Conservation (phyloP, 2,329 filamentous ascomycete genomes). For the Aspergillus quadrilineatus region DNA sequence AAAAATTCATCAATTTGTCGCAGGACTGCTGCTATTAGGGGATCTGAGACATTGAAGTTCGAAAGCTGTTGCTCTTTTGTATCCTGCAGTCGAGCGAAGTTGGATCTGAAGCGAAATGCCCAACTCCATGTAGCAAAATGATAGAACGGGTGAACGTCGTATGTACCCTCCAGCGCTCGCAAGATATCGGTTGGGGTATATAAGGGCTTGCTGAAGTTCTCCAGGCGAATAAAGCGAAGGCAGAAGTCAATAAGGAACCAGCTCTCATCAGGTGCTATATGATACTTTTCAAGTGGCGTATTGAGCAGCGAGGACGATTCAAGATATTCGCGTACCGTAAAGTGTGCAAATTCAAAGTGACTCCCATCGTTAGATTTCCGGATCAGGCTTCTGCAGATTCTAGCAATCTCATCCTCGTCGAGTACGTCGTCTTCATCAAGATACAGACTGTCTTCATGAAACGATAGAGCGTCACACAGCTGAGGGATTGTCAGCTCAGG, state of each 20-base stretch:
- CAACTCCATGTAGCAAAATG: not conserved
- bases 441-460: not conserved
- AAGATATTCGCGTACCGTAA: not conserved
- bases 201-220: not conserved
- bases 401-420: not conserved
- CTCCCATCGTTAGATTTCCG: not conserved
- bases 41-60: too few relatives aligned
- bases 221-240: not conserved
- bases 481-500: not conserved
- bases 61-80: too few relatives aligned
- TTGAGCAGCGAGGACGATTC: not conserved
- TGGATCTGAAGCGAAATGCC: too few relatives aligned
- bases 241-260: not conserved
- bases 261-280: not conserved
- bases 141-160: not conserved
- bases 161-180: not conserved
- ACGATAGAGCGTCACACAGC: not conserved
- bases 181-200: not conserved
- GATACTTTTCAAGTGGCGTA: not conserved
- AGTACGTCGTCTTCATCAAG: not conserved
- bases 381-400: not conserved
- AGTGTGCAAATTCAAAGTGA: conserved; percentile 1
- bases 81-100: too few relatives aligned
- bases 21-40: too few relatives aligned
- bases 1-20: too few relatives aligned